A percentile compares a stretch with the other conserved stretches of the same genome.
Conservation (phyloP, 371 early-diverging fungal species). For the Rhizopus microsporus region DNA sequence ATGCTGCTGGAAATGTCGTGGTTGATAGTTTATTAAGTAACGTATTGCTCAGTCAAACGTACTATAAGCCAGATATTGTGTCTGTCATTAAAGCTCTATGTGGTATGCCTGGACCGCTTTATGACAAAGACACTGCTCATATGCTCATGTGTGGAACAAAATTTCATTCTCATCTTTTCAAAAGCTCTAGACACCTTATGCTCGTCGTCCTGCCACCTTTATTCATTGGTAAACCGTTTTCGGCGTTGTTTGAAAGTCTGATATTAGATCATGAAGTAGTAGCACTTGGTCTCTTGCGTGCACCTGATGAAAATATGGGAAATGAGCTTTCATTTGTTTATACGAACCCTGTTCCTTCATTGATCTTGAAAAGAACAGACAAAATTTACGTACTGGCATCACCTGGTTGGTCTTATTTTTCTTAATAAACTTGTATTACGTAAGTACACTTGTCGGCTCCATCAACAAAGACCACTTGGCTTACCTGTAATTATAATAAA, state of each 20-base stretch:
- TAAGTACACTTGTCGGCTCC: background rate
- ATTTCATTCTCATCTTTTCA: slow-evolving; percentile 14
- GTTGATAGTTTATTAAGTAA: slow-evolving; percentile 45
- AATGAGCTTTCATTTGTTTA: slow-evolving; percentile 53
- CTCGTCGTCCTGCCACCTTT: slow-evolving; percentile 33
- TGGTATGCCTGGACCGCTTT: slow-evolving; percentile 46
- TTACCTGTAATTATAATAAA: too few relatives aligned
- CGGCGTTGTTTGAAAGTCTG: slow-evolving; percentile 38
- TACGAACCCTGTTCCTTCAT: slow-evolving; percentile 49
- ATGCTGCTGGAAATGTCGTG: slow-evolving; percentile 54
- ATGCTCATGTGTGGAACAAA: slow-evolving; percentile 20
- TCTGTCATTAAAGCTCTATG: slow-evolving; percentile 53
- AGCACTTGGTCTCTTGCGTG: slow-evolving; percentile 46
- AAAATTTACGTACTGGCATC: slow-evolving; percentile 31
- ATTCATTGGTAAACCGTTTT: slow-evolving; percentile 41
- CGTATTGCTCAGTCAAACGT: slow-evolving; percentile 47
- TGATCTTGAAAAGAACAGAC: slow-evolving; percentile 31
- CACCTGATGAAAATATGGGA: slow-evolving; percentile 46
- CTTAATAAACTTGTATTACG: background rate
- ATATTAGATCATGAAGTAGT: slow-evolving; percentile 41
- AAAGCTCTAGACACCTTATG: slow-evolving; percentile 37
- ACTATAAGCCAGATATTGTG: slow-evolving; percentile 51
- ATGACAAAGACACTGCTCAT: slow-evolving; percentile 30
- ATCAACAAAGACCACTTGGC: too few relatives aligned
- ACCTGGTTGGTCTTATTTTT: slow-evolving; percentile 29